Evolutionary conservation across 73 alveolate genomes (phyloP), one percentile per base, ranked within the genome.

Genomic region (Blepharisma stoltei): DNA sequence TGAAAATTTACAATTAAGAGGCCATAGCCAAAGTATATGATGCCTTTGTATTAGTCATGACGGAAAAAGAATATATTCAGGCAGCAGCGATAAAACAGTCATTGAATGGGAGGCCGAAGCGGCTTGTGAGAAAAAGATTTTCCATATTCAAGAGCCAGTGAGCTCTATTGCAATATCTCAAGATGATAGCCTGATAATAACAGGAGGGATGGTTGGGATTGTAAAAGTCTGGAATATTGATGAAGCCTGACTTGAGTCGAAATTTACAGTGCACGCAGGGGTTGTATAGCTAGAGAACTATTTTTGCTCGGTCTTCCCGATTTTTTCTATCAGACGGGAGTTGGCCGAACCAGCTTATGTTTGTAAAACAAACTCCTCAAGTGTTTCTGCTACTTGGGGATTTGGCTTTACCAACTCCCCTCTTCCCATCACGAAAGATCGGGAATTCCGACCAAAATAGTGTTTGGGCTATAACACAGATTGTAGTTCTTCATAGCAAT

Each of bases 211-310:
- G 14, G 73, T 14, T 14, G 73, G 73, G 1, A 5, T 2, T 8
- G 37, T 60, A 9, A 60, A 25, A 25, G 23, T 60, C 46, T 60
- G 73, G 73, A 60, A 60, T 60, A 2, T 60, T 2, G 14, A 60
- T 60, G 73, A 60, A 14, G 14, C 23, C 18, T 14, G 45, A n/a
- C 38, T 60, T 25, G 73, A 60, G 73, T 60, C 73, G 2, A 14
- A 14, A 14, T 14, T 60, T 60, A 9, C 38, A 2, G 73, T 38
- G 5, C 73, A 60, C 45, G 5, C 46, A 9, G 73, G 46, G 23
- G 45, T 11, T n/a, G n/a, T n/a, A n/a, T n/a, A n/a, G n/a, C n/a
- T n/a, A n/a, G n/a, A n/a, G n/a, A n/a, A n/a, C n/a, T n/a, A n/a
- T n/a, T n/a, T n/a, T n/a, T n/a, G n/a, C n/a, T n/a, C n/a, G n/a